Evolutionary conservation across 257 asterid species (phyloP).

Genomic region (Solanum etuberosum): DNA sequence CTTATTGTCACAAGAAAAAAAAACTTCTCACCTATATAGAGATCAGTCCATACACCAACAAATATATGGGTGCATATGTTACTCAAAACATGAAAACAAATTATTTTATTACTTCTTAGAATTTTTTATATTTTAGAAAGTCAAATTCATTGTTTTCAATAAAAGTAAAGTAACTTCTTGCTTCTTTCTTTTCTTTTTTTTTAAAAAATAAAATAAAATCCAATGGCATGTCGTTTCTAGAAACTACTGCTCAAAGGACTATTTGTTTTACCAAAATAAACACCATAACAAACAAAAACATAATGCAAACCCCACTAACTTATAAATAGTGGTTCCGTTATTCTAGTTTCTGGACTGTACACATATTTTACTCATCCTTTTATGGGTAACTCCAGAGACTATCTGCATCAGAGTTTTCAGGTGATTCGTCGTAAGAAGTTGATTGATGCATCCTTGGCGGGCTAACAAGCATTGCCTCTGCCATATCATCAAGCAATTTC

Average conservation of each 20-base stretch:
- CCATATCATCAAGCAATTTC: conserved; percentile 7
- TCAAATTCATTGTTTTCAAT: not conserved
- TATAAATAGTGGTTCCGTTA: not conserved
- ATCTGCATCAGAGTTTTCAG: not conserved
- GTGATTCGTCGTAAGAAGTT: not conserved
- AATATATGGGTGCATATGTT: not conserved
- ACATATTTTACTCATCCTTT: not conserved
- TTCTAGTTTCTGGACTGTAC: not conserved
- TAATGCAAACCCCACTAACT: not conserved
- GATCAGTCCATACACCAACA: not conserved
- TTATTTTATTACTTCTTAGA: too few relatives aligned
- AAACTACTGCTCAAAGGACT: not conserved
- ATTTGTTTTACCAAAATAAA: not conserved
- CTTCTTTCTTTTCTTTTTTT: not conserved
- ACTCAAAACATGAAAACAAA: not conserved
- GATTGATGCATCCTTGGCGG: conserved; percentile 5
- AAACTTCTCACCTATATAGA: not conserved
- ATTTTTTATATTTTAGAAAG: too few relatives aligned
- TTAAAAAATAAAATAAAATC: not conserved
- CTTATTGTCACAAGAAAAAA: not conserved
- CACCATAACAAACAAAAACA: not conserved
- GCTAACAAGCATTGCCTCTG: conserved; percentile 4
- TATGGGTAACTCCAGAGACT: conserved; percentile 2
- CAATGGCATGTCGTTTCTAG: not conserved
- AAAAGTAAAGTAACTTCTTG: not conserved